Conservation (phyloP, 305 asterid genomes). For the Solanum aculeatissimum region DNA sequence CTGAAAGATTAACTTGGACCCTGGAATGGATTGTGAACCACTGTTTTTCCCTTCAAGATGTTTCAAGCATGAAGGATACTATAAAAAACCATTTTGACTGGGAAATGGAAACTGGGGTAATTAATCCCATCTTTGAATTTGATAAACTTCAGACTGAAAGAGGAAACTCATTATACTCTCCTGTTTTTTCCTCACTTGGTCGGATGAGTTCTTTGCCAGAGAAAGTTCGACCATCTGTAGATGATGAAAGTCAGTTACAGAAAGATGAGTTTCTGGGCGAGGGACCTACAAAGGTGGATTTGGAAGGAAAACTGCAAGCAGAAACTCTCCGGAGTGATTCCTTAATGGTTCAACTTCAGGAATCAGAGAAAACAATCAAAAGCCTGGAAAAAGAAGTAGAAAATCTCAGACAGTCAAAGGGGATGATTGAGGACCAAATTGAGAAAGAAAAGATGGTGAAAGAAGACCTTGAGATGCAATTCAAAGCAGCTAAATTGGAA, state of each 20-base stretch:
- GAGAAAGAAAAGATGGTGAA: constrained; percentile 19
- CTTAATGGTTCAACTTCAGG: constrained; percentile 32
- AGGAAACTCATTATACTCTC: constrained; percentile 9
- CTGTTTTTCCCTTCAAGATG: constrained; percentile 83
- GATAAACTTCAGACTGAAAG: constrained; percentile 13
- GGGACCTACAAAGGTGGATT: constrained; percentile 20
- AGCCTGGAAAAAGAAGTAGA: constrained; percentile 24
- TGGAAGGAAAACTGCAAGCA: constrained; percentile 19
- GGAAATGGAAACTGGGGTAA: constrained; percentile 40
- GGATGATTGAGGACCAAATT: constrained; percentile 18
- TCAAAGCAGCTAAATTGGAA: constrained; percentile 28
- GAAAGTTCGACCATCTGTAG: constrained; percentile 12
- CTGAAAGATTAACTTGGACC: constrained; percentile 37
- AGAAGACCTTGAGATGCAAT: constrained; percentile 31
- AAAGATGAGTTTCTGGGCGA: constrained; percentile 13
- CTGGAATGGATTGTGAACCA: constrained; percentile 86
- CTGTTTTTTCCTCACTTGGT: constrained; percentile 11
- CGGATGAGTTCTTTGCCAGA: constrained; percentile 10
- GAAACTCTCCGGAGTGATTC: constrained; percentile 24
- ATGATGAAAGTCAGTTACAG: constrained; percentile 18
- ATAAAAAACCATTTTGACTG: constrained; percentile 52
- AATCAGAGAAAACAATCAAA: constrained; percentile 23
- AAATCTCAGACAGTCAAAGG: constrained; percentile 18
- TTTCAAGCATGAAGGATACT: constrained; percentile 67
- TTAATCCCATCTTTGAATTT: constrained; percentile 22